phyloP scores from a whole-genome alignment of 2,329 filamentous ascomycete genomes.

The Pezicula neosporulosa region DNA sequence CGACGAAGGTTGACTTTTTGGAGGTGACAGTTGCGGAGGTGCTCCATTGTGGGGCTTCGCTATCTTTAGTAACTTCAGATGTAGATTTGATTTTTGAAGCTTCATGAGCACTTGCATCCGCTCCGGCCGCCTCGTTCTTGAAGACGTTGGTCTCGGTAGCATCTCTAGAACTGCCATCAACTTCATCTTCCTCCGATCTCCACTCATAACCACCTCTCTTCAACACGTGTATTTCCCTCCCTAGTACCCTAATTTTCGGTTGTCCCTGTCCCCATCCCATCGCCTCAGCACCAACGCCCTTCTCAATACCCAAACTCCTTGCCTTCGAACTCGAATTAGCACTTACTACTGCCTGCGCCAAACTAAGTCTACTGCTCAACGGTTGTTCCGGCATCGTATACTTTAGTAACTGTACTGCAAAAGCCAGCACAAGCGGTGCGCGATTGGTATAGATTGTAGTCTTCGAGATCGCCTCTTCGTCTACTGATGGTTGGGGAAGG shows the following conservation, averaged over 20 bases:
- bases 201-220: constrained; percentile 74
- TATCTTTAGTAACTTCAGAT: not conserved
- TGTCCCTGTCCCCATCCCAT: constrained; percentile 70
- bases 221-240: constrained; percentile 69
- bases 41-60: constrained; percentile 36
- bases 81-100: not conserved
- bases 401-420: constrained; percentile 69
- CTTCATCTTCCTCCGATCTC: constrained; percentile 19
- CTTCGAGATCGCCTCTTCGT: constrained; percentile 56
- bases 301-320: constrained; percentile 68
- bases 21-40: constrained; percentile 47
- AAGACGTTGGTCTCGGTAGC: not conserved
- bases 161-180: constrained; percentile 3
- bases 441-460: constrained; percentile 70
- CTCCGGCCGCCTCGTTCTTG: constrained; percentile 6
- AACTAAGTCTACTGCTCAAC: constrained; percentile 74
- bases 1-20: constrained; percentile 55
- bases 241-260: constrained; percentile 68
- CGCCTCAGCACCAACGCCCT: constrained; percentile 59
- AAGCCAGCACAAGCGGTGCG: constrained; percentile 78
- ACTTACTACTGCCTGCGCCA: constrained; percentile 81
- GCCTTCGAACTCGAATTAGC: constrained; percentile 78
- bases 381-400: constrained; percentile 86
- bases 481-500: constrained; percentile 49
- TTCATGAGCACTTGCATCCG: constrained; percentile 2